These are phyloP conservation scores for Cudoniella acicularis DNA, from an alignment of 495 filamentous ascomycete genomes.

Conservation along the genomic window DNA sequence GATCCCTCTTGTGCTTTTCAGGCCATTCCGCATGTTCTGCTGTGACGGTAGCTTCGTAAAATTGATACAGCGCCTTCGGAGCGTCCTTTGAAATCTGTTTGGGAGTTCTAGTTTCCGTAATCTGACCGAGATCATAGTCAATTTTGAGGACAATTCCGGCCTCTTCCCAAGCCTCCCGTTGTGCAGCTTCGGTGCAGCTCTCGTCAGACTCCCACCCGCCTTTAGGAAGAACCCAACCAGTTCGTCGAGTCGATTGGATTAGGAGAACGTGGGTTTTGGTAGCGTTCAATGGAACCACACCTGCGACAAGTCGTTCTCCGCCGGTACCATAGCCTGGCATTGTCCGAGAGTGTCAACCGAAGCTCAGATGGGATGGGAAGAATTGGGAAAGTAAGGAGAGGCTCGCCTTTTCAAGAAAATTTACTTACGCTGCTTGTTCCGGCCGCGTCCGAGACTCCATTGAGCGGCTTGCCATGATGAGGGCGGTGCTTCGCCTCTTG, in stretches of 20 bases:
- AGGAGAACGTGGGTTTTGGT: constrained; percentile 80
- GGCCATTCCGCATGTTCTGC: constrained; percentile 86
- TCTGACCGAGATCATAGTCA: constrained; percentile 76
- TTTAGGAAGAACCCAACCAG: constrained; percentile 94
- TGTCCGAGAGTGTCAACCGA: no score
- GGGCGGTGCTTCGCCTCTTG: constrained; percentile 20
- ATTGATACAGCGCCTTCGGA: constrained; percentile 76
- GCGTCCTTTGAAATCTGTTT: constrained; percentile 53
- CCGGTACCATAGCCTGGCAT: constrained; percentile 79
- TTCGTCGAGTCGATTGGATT: constrained; percentile 84
- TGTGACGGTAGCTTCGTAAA: constrained; percentile 82
- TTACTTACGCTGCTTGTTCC: constrained; percentile 75
- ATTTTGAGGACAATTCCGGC: constrained; percentile 84
- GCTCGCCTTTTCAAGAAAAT: background rate
- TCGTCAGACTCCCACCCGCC: constrained; percentile 98
- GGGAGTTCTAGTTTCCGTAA: constrained; percentile 58
- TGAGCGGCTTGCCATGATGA: constrained; percentile 57
- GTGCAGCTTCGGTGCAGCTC: constrained; percentile 51
- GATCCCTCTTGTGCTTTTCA: constrained; percentile 84
- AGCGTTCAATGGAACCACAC: constrained; percentile 73
- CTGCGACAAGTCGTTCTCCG: constrained; percentile 93
- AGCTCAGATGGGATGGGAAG: no score
- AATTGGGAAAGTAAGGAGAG: no score
- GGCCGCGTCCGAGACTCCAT: constrained; percentile 77
- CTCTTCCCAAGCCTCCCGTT: constrained; percentile 95